Conservation (phyloP, 345 rosid genomes). For the Bruguiera gymnorhiza region DNA sequence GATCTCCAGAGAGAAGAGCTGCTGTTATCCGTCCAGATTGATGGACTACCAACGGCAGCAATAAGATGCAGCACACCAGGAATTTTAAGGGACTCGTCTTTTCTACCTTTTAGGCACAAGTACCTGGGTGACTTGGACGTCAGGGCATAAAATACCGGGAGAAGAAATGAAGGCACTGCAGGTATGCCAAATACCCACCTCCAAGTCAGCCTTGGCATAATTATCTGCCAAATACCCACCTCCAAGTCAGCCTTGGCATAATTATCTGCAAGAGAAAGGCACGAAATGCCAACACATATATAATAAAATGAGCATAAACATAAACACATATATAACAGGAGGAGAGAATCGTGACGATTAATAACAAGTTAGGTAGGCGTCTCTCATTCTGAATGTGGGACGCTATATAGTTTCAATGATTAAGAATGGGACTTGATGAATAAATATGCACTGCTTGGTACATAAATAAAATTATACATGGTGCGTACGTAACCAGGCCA, state of each 20-base stretch:
- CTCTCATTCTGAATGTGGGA: too few relatives aligned
- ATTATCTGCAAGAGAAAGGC: conserved; percentile 42
- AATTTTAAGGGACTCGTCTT: conserved; percentile 52
- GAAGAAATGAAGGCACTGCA: conserved; percentile 66
- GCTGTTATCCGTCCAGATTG: conserved; percentile 62
- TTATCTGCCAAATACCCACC: too few relatives aligned
- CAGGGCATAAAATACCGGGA: conserved; percentile 64
- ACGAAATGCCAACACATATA: background rate
- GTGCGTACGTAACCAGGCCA: too few relatives aligned
- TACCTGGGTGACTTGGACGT: conserved; percentile 88
- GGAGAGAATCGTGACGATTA: too few relatives aligned
- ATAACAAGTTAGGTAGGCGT: too few relatives aligned
- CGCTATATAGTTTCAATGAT: too few relatives aligned
- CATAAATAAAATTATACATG: conserved; percentile 3
- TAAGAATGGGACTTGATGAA: too few relatives aligned
- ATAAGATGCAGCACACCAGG: conserved; percentile 59
- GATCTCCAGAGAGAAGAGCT: conserved; percentile 65
- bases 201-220: conserved; percentile 89
- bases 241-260: too few relatives aligned
- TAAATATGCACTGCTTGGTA: too few relatives aligned
- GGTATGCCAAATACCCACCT: conserved; percentile 87
- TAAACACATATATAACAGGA: too few relatives aligned
- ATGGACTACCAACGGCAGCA: conserved; percentile 66
- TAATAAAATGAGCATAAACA: too few relatives aligned
- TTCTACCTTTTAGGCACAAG: conserved; percentile 67